Percentiles rank a stretch among this genome's conserved stretches.
Conservation (phyloP, 1,284 basidiomycete species). For the Heterobasidion annosum region DNA sequence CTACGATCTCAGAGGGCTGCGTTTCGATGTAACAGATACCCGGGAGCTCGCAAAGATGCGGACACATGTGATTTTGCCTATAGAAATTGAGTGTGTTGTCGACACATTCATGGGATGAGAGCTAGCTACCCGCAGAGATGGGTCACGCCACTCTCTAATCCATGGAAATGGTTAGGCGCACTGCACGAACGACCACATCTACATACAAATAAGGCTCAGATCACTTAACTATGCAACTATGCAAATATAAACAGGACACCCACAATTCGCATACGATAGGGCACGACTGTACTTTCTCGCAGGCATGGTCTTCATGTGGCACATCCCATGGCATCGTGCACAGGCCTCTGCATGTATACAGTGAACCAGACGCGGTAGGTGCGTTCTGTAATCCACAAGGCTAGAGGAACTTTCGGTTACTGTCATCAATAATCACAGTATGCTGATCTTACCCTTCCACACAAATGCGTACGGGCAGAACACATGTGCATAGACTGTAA, state of each 20-base stretch:
- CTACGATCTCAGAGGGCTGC: slow-evolving; percentile 8
- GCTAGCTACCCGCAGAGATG: slow-evolving; percentile 51
- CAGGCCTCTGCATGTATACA: background rate
- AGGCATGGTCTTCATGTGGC: slow-evolving; percentile 31
- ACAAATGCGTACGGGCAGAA: slow-evolving; percentile 40
- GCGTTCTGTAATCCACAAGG: background rate
- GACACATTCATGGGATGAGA: background rate
- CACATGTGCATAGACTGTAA: slow-evolving; percentile 40
- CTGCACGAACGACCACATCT: background rate
- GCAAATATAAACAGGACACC: background rate
- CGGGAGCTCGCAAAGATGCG: slow-evolving; percentile 3
- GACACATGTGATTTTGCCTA: slow-evolving; percentile 6
- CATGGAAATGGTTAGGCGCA: slow-evolving; percentile 37
- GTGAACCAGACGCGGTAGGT: background rate
- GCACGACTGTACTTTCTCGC: slow-evolving; percentile 31
- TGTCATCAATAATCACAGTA: background rate
- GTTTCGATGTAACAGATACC: slow-evolving; percentile 12
- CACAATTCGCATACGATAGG: slow-evolving; percentile 33
- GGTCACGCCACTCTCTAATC: slow-evolving; percentile 18
- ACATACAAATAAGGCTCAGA: background rate
- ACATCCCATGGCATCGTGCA: slow-evolving; percentile 25
- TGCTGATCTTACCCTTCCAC: slow-evolving; percentile 34
- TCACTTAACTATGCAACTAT: background rate
- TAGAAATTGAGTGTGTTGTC: background rate
- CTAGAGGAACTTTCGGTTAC: background rate